Base-by-base conservation (phyloP, 2,329 filamentous ascomycete genomes). In the Calonectria crousiana region DNA sequence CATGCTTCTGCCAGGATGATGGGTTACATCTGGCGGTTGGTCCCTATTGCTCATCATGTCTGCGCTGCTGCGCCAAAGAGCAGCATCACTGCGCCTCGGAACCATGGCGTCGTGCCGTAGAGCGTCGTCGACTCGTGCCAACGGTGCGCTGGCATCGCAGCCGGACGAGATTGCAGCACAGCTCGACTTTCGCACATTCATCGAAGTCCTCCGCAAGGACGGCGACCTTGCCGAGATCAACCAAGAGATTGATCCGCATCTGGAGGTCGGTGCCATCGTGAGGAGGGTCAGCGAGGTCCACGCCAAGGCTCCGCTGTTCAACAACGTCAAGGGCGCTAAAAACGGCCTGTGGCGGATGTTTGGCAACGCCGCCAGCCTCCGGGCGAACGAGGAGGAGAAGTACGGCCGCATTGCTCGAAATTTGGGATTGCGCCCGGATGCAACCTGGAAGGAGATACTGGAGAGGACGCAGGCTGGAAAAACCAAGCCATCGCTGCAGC, bases 271-370 rank as follows among this genome's bases (percentile, higher is more conserved):
- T 5, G 89, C 88, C 16, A 89, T 90, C 67, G 87, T 86, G 5
- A 83, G 88, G 5, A 81, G 79, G 18, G 87, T 86, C 11, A 86
- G 83, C 73, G 88, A 90, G 73, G 85, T 81, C 0, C 77, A 88
- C 53, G 85, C 84, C 70, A 88, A 87, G 65, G 88, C 88, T 1
- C 88, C 88, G 0, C 83, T 90, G 0, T 89, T 90, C 83, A 88
- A 89, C 79, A 90, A 89, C 32, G 71, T 90, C 68, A 88, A 85
- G 67, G 88, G 88, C 1, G 80, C 81, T 6, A 77, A 85, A 38
- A 77, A 88, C 49, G 88, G 88, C 11, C 81, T 90, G 0, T 71
- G 68, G 68, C 41, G 60, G 8, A 71, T 71, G 34, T 65, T 71
- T 56, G 67, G 68, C 9, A 65, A 71, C 36, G 34, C 47, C 28